Conservation (phyloP, 345 rosid species). For the Citrus hindsii region DNA sequence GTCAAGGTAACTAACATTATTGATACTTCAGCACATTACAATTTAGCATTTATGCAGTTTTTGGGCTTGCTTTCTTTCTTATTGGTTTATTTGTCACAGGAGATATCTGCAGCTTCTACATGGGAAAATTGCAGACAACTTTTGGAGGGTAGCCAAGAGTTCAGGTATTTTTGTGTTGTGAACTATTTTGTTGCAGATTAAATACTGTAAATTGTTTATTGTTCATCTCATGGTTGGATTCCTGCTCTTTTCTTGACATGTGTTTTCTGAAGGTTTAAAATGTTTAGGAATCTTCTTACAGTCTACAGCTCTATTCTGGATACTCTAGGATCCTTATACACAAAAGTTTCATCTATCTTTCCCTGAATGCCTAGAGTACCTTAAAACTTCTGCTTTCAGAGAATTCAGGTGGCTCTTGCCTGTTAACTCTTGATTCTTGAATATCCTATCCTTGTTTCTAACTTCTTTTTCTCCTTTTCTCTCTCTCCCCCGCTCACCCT, state of each 20-base stretch:
- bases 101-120: slow-evolving; percentile 66
- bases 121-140: slow-evolving; percentile 77
- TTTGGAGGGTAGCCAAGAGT: slow-evolving; percentile 71
- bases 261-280: background rate
- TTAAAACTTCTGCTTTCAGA: background rate
- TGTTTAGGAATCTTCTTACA: background rate
- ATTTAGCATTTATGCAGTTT: slow-evolving; percentile 19
- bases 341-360: background rate
- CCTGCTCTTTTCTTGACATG: background rate
- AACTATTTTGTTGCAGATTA: background rate
- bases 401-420: background rate
- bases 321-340: background rate
- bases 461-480: background rate
- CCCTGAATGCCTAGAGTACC: background rate
- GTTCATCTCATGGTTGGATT: slow-evolving; percentile 3
- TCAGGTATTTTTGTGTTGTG: slow-evolving; percentile 49
- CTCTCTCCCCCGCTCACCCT: background rate
- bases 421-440: background rate
- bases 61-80: slow-evolving; percentile 21
- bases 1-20: slow-evolving; percentile 34
- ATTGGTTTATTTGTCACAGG: slow-evolving; percentile 43
- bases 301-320: background rate
- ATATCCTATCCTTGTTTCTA: background rate
- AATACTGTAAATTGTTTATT: slow-evolving; percentile 5
- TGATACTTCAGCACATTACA: slow-evolving; percentile 1